Evolutionary conservation across 805 yeast species (phyloP).

Genomic region (Phaffomyces opuntiae): DNA sequence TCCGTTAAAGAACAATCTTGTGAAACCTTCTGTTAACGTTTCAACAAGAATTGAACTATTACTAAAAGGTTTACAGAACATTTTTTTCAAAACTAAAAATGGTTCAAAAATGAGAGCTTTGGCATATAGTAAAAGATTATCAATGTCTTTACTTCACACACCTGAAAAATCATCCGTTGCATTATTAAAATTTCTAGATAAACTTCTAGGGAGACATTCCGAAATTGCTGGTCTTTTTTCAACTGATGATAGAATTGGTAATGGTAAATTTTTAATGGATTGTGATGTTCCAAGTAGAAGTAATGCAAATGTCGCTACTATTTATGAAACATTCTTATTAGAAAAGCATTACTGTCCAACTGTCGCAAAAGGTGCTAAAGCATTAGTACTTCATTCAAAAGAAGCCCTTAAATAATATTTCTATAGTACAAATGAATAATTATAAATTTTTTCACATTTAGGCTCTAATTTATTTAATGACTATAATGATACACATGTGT

Average conservation of each 20-base stretch:
- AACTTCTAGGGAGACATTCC: slow-evolving; percentile 63
- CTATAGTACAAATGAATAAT: no score
- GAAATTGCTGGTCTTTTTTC: slow-evolving; percentile 70
- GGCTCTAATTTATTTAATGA: no score
- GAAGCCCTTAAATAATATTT: slow-evolving; percentile 6
- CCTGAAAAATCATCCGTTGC: slow-evolving; percentile 89
- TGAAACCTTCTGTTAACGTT: slow-evolving; percentile 72
- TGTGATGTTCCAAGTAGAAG: slow-evolving; percentile 63
- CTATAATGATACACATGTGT: background rate
- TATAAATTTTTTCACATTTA: no score
- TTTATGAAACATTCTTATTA: slow-evolving; percentile 82
- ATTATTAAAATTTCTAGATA: slow-evolving; percentile 67
- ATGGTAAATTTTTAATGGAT: slow-evolving; percentile 68
- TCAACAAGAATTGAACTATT: slow-evolving; percentile 85
- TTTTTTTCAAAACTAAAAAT: slow-evolving; percentile 70
- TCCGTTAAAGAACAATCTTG: slow-evolving; percentile 45
- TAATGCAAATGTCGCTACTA: slow-evolving; percentile 81
- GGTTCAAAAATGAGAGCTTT: slow-evolving; percentile 62
- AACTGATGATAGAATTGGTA: slow-evolving; percentile 82
- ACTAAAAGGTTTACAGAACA: slow-evolving; percentile 66
- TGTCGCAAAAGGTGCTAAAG: slow-evolving; percentile 59
- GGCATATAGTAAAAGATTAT: slow-evolving; percentile 78
- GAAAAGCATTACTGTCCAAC: slow-evolving; percentile 79
- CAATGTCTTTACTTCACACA: slow-evolving; percentile 57
- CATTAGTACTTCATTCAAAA: slow-evolving; percentile 24